Percentiles rank a stretch among this genome's conserved stretches.
Conservation (phyloP, 2,329 filamentous ascomycete genomes). For the Fusarium goolgardi region DNA sequence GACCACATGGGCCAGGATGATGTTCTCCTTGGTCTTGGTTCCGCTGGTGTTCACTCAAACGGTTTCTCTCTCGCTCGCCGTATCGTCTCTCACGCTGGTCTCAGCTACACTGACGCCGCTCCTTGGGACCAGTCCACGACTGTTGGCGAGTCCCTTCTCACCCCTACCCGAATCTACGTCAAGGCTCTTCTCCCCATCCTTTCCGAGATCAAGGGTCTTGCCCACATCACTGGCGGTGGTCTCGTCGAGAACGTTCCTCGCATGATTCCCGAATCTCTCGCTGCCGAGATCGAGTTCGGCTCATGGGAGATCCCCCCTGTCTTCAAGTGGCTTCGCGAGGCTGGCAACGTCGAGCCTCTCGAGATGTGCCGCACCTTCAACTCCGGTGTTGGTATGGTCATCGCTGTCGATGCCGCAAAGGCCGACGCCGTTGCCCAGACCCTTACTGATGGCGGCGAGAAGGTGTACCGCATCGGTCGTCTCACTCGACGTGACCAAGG, state of each 20-base stretch:
- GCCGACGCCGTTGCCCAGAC: slow-evolving; percentile 69
- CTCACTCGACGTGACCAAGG: slow-evolving; percentile 68
- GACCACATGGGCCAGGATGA: slow-evolving; percentile 84
- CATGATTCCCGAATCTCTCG: slow-evolving; percentile 83
- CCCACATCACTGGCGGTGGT: slow-evolving; percentile 96
- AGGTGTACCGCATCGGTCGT: slow-evolving; percentile 79
- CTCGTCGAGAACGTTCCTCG: slow-evolving; percentile 93
- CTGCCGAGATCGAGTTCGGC: slow-evolving; percentile 82
- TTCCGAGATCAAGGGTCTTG: slow-evolving; percentile 85
- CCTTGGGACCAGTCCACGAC: slow-evolving; percentile 77
- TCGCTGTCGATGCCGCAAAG: slow-evolving; percentile 77
- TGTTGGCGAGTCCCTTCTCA: slow-evolving; percentile 82
- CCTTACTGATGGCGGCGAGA: slow-evolving; percentile 73
- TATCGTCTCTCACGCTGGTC: slow-evolving; percentile 78
- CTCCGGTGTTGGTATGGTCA: slow-evolving; percentile 92
- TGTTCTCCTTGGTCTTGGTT: slow-evolving; percentile 85
- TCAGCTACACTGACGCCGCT: slow-evolving; percentile 76
- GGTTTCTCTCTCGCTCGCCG: slow-evolving; percentile 96
- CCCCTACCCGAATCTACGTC: slow-evolving; percentile 94
- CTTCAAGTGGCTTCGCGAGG: slow-evolving; percentile 85
- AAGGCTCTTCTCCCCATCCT: slow-evolving; percentile 77
- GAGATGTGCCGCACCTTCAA: slow-evolving; percentile 98
- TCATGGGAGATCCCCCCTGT: slow-evolving; percentile 82
- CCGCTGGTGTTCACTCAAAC: slow-evolving; percentile 92
- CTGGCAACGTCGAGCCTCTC: slow-evolving; percentile 74